Evolutionary conservation across 2,329 filamentous ascomycete species (phyloP), one percentile per base, ranked within the genome.

Genomic region (Kalmusia sp.): DNA sequence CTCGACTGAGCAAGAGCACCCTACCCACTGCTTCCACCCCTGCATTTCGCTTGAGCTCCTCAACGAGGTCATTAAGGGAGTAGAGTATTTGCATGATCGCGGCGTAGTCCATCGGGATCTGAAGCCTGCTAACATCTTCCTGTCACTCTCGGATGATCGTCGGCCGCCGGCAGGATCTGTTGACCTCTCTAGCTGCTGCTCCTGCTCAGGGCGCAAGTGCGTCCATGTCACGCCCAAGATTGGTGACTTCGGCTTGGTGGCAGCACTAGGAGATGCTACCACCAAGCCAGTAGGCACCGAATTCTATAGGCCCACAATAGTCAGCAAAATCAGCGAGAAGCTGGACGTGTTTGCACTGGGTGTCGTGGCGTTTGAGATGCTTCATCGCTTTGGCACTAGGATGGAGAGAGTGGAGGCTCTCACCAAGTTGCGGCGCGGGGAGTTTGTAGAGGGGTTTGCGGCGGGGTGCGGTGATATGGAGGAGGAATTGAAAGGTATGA

Each of bases 51-150:
- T 88, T 2, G 77, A 78, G 27, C 74, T 90, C 1, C 75, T 89
- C n/a, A 70, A 82, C 11, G 80, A 80, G 1, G 82, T 89, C 25
- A 71, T 88, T 1, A 82, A 85, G 7, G 87, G 87, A 1, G 81
- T 89, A 3, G 80, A 86, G 52, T 89, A 90, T 61, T 77, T 89
- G 2, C 87, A 90, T 61, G 72, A 76, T 0, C 79, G 84, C 53
- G 79, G 79, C 5, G 82, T 89, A 41, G 80, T 88, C 0, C 87
- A 90, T 62, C 83, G 87, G 8, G 87, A 90, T 63, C 76, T 90
- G 19, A 90, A 90, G 62, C 87, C 87, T 0, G 84, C 82, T 3
- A 90, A 90, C 59, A 83, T 90, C 24, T 88, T 90, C 69, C 74
- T 90, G 0, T 83, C 82, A 2, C 66, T 79, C n/a, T 70, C 76